Base-by-base conservation (phyloP, 495 filamentous ascomycete species). In the Cladorrhinum samala region DNA sequence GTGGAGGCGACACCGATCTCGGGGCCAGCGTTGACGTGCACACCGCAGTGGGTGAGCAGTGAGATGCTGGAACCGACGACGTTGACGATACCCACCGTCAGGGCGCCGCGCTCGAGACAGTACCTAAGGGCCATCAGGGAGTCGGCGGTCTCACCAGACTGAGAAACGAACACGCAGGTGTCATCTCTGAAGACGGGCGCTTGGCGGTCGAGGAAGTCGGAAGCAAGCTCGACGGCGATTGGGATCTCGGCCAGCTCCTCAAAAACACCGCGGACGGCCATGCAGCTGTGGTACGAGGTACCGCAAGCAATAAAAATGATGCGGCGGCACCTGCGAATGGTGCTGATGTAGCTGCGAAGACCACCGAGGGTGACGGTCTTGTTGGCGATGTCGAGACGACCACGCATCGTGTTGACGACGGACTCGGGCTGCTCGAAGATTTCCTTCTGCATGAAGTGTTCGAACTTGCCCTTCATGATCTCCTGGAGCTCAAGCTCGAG, bases 391-490 rank as follows among this genome's bases (percentile, higher is more conserved):
- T 98, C 94, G 57, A 98, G 76, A 72, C 93, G 94, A 70, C 93
- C 93, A 82, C 93, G 87, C 93, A 98, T 98, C 40, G 94, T 96
- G 79, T 98, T 98, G 74, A 98, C 84, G 53, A 98, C 89, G 4
- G 93, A 98, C 74, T 98, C 93, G 53, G 93, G 93, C 75, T 98
- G 93, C 76, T 98, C 93, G 71, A 97, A 98, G 65, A 98, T 98
- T 69, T 98, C 93, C 79, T 98, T 98, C 69, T 98, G 94, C 93
- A 98, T 98, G 79, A 96, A 98, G 73, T 98, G 93, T 68, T 98
- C 93, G 72, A 97, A 98, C 65, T 92, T 94, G 66, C 93, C 93
- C 83, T 97, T 98, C 93, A 98, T 98, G 71, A 98, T 98, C 76
- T 98, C 93, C 76, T 98, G 93, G 50, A 98, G 84, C 80, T 98